Percentiles rank a stretch among this genome's conserved stretches.
These are phyloP conservation scores for Orbilia brochopaga DNA, from an alignment of 2,329 filamentous ascomycete genomes.

Conservation along the genomic window DNA sequence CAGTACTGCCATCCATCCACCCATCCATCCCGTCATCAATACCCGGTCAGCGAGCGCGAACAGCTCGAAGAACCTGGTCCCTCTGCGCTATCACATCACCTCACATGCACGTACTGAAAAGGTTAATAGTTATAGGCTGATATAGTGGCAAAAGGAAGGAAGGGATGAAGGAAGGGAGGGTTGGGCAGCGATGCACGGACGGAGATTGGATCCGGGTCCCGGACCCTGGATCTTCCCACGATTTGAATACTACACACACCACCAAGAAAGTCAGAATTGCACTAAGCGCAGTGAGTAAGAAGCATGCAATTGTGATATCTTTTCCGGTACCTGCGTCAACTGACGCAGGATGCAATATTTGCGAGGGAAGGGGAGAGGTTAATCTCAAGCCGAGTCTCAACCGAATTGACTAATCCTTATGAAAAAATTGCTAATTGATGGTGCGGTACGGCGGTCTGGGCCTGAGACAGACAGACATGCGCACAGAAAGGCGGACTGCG, in stretches of 20 bases:
- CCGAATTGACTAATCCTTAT: conserved; percentile 1
- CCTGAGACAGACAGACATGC: conserved; percentile 1
- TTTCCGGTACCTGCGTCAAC: conserved; percentile 51
- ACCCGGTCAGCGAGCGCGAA: too few species aligned
- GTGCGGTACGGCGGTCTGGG: background rate
- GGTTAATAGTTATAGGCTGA: background rate
- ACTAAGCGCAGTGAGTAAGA: too few species aligned
- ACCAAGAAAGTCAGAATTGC: too few species aligned
- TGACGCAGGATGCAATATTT: background rate
- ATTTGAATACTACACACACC: too few species aligned
- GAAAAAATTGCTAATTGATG: background rate
- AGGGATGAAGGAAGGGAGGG: background rate
- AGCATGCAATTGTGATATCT: conserved; percentile 30
- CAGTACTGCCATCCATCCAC: too few species aligned
- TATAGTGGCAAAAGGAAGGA: background rate
- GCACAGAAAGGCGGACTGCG: background rate
- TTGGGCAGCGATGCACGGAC: background rate
- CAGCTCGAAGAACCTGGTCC: too few species aligned
- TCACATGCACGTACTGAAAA: background rate
- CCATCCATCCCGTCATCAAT: too few species aligned
- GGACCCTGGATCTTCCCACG: background rate
- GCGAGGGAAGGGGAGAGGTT: background rate
- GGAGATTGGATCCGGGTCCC: conserved; percentile 7
- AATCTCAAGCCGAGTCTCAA: background rate
- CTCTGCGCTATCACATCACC: background rate